These are phyloP conservation scores for Amanita rimosa DNA, from an alignment of 768 basidiomycete genomes.

Conservation along the genomic window DNA sequence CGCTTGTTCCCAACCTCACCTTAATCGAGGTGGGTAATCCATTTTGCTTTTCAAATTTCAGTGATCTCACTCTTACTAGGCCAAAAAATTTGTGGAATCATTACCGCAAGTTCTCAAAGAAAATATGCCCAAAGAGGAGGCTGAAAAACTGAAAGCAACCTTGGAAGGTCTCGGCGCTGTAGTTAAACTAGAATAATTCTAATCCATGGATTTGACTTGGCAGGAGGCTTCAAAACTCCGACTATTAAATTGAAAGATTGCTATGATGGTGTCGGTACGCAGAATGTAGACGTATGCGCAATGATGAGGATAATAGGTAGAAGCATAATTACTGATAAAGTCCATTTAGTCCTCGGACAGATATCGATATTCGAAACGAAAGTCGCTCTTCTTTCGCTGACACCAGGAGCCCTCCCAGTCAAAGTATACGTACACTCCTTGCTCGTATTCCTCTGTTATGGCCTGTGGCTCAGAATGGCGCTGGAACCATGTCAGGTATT, in stretches of 20 bases:
- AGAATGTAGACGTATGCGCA: slow-evolving; percentile 2
- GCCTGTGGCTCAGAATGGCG: slow-evolving; percentile 96
- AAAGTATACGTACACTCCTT: slow-evolving; percentile 98
- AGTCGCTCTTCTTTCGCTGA: slow-evolving; percentile 95
- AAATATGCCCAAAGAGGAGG: slow-evolving; percentile 91
- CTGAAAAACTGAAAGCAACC: slow-evolving; percentile 90
- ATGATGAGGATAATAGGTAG: slow-evolving; percentile 7
- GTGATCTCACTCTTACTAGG: slow-evolving; percentile 35
- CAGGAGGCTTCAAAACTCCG: slow-evolving; percentile 6
- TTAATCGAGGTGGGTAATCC: slow-evolving; percentile 78
- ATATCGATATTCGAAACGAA: slow-evolving; percentile 94
- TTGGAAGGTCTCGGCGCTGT: slow-evolving; percentile 86
- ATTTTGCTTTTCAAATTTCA: slow-evolving; percentile 1
- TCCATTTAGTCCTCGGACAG: slow-evolving; percentile 73
- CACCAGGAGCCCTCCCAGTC: slow-evolving; percentile 99
- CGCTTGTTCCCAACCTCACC: slow-evolving; percentile 88
- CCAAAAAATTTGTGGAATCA: slow-evolving; percentile 98
- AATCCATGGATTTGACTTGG: slow-evolving; percentile 11
- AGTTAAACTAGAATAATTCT: slow-evolving; percentile 65
- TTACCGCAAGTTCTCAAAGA: slow-evolving; percentile 90
- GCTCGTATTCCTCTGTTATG: slow-evolving; percentile 98
- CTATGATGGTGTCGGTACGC: slow-evolving; percentile 1
- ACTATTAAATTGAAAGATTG: neutral
- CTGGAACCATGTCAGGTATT: slow-evolving; percentile 99
- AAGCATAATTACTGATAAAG: slow-evolving; percentile 2